Base-by-base conservation (phyloP, 441 rosid species). In the Pelargonium cotyledonis region DNA sequence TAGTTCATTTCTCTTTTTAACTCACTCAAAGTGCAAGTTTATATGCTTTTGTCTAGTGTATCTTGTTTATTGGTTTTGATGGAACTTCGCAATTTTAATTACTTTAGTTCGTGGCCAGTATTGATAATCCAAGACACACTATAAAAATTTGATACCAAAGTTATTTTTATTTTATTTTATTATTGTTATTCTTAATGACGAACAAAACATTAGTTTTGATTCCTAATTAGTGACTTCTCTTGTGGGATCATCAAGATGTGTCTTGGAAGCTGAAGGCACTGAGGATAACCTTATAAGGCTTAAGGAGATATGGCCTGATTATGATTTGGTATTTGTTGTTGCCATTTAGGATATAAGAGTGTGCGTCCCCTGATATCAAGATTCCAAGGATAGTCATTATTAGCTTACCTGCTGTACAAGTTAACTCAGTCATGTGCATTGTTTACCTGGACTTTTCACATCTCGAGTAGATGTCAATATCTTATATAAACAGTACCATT, bases 371-470 rank as follows among this genome's bases (percentile, higher is more conserved):
- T 51, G 16, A 51, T n/a, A 51, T 15, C 15, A 15, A 49, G 15
- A 51, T 51, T 1, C 16, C 18, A 15, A n/a, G 57, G 15, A 51
- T 51, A 51, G 57, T 51, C 16, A 51, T 51, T 51, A 12, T 5
- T 18, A 51, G 16, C 58, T n/a, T 51, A 51, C 58, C 5, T 51
- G 21, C 6, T 51, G 58, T n/a, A 51, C 18, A 14, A 18, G 19
- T 51, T 51, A 51, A 51, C 58, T 51, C 58, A 51, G 15, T 51
- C 58, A n/a, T 51, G 57, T 51, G 5, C 57, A 44, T 14, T 51
- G n/a, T 51, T 51, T 51, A 51, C 21, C 18, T 51, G 58, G 19
- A 51, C n/a, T 51, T 51, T 51, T 51, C 58, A n/a, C 58, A 51
- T 51, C 21, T 7, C 0, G 8, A 53, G 16, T 15, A 53, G 60